Percentiles rank a stretch among this genome's conserved stretches.
phyloP scores from a whole-genome alignment of 2,329 filamentous ascomycete species.

The Fusarium luffae region DNA sequence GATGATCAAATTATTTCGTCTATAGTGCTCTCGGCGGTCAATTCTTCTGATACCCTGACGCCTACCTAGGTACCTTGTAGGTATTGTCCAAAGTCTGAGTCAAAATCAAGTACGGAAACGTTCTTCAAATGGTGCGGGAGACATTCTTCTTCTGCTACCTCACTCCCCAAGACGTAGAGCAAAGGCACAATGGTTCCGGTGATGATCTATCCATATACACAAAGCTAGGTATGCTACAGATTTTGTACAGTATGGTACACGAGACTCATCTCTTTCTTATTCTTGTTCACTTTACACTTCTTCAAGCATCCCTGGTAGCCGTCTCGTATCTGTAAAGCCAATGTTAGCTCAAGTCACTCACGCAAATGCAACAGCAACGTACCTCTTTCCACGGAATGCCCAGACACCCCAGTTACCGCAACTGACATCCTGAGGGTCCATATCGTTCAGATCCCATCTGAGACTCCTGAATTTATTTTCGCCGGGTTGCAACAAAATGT shows the following conservation, averaged over 20 bases:
- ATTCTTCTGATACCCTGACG: too few species aligned
- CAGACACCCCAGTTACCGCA: conserved; percentile 98
- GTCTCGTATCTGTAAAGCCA: conserved; percentile 67
- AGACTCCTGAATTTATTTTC: conserved; percentile 95
- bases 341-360: not conserved
- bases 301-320: conserved; percentile 61
- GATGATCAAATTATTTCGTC: too few species aligned
- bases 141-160: conserved; percentile 23
- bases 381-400: conserved; percentile 98
- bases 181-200: conserved; percentile 7
- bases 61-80: too few species aligned
- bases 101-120: not conserved
- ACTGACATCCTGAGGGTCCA: conserved; percentile 92
- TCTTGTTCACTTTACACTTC: not conserved
- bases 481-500: conserved; percentile 88
- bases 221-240: conserved; percentile 31
- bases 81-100: not conserved
- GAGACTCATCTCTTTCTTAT: not conserved
- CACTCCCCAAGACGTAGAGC: not conserved
- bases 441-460: conserved; percentile 95
- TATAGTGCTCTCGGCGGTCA: too few species aligned
- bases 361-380: conserved; percentile 52
- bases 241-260: conserved; percentile 41
- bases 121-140: conserved; percentile 9
- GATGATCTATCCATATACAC: conserved; percentile 27